Base-by-base conservation (phyloP, 228 moss, liverwort and hornwort genomes). In the Sphagnum fallax region DNA sequence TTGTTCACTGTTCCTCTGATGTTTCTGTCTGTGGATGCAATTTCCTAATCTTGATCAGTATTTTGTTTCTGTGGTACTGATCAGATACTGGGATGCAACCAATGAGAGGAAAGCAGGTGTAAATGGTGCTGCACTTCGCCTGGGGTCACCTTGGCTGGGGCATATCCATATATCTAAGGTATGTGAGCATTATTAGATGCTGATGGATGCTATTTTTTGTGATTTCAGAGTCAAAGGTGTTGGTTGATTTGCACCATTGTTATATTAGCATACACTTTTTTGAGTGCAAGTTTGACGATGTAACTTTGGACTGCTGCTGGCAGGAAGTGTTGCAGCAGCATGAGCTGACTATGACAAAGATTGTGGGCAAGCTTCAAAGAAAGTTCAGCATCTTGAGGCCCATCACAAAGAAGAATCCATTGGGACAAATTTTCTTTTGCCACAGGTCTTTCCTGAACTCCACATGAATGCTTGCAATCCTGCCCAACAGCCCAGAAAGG, bases 131-230 rank as follows among this genome's bases (percentile, higher is more conserved):
- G 68, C 51, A 4, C 72, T 85, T 52, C 87, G 80, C 60, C 72
- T 79, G 32, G 75, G 87, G 47, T 76, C 90, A 62, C 95, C 95
- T 49, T 95, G 95, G 95, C 67, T 95, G 52, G 95, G 90, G 51
- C 95, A 95, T 64, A 87, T 95, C 51, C 77, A 81, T 59, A 67
- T 95, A 18, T 87, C 88, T 63, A 60, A 47, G 87, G 93, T 93
- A 79, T 18, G 10, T 16, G 0, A 32, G 32, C 32, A 32, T 32
- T 32, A 32, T 32, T 32, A 32, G 32, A 32, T 32, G 32, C 32
- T 32, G 32, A 32, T 32, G 32, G 32, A 32, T 32, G 32, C 32
- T 2, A 32, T 2, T 32, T 32, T 32, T 32, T 32, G 32, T 32
- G 32, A 32, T 32, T 32, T 32, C 32, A 2, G 2, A 32, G 32